These are phyloP conservation scores for Polychaeton citri DNA, from an alignment of 2,329 filamentous ascomycete species.

Conservation along the genomic window DNA sequence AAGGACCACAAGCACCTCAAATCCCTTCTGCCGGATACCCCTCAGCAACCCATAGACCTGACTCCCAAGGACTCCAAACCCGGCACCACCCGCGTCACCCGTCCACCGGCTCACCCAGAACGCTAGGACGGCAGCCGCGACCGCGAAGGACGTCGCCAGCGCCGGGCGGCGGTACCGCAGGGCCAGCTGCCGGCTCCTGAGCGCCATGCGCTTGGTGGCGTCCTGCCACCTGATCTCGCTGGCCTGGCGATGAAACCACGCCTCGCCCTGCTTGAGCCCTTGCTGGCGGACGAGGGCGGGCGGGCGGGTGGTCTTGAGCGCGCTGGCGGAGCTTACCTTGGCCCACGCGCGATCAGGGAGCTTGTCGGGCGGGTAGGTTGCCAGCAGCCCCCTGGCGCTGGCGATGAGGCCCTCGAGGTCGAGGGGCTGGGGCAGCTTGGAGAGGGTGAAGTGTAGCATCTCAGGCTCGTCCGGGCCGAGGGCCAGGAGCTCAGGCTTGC, in stretches of 20 bases:
- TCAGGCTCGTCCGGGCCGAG: constrained; percentile 75
- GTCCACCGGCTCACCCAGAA: constrained; percentile 33
- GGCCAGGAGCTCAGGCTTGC: constrained; percentile 72
- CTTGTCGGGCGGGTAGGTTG: constrained; percentile 54
- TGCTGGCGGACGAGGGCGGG: constrained; percentile 38
- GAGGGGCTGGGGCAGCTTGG: constrained; percentile 70
- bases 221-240: constrained; percentile 58
- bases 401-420: constrained; percentile 66
- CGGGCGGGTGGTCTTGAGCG: constrained; percentile 67
- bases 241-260: constrained; percentile 57
- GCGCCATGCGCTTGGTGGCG: constrained; percentile 36
- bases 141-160: constrained; percentile 37
- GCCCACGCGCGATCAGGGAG: constrained; percentile 55
- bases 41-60: background rate
- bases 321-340: constrained; percentile 59
- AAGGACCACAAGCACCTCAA: no score
- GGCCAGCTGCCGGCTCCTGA: constrained; percentile 26
- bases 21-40: background rate
- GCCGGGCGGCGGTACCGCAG: constrained; percentile 55
- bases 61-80: no score
- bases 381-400: constrained; percentile 50
- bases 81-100: background rate
- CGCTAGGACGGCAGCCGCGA: constrained; percentile 55
- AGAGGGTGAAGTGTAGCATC: constrained; percentile 79
- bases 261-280: constrained; percentile 51